Evolutionary conservation across 2,329 filamentous ascomycete species (phyloP).

Genomic region (Trichoderma sp.): DNA sequence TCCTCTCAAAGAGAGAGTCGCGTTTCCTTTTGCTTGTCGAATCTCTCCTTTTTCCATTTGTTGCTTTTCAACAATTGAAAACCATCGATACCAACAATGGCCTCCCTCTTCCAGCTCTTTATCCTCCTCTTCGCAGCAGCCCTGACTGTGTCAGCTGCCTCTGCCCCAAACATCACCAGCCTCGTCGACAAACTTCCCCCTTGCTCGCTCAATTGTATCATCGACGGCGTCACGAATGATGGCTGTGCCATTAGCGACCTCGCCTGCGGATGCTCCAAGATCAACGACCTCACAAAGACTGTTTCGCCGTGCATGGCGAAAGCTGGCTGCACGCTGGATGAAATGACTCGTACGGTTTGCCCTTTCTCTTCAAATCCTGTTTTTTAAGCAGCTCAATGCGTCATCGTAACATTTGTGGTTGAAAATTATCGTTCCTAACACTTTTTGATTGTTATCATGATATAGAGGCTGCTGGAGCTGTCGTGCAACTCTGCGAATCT

Average conservation of each 20-base stretch:
- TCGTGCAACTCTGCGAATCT: slow-evolving; percentile 16
- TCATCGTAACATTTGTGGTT: background rate
- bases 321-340: slow-evolving; percentile 41
- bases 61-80: background rate
- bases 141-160: slow-evolving; percentile 21
- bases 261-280: slow-evolving; percentile 46
- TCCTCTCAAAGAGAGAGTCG: background rate
- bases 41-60: background rate
- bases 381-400: background rate
- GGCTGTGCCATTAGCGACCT: slow-evolving; percentile 44
- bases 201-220: slow-evolving; percentile 47
- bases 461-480: slow-evolving; percentile 1
- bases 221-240: slow-evolving; percentile 37
- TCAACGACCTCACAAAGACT: slow-evolving; percentile 41
- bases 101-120: slow-evolving; percentile 13
- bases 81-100: background rate
- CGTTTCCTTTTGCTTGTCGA: background rate
- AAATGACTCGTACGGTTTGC: slow-evolving; percentile 30
- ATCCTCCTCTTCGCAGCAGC: slow-evolving; percentile 29
- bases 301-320: slow-evolving; percentile 44
- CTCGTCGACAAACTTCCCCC: slow-evolving; percentile 40
- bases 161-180: slow-evolving; percentile 30
- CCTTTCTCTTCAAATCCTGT: background rate
- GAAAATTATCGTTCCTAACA: background rate
- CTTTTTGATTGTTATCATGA: background rate